Conservation (phyloP, 129 eudicot species). For the Lactuca sativa region DNA sequence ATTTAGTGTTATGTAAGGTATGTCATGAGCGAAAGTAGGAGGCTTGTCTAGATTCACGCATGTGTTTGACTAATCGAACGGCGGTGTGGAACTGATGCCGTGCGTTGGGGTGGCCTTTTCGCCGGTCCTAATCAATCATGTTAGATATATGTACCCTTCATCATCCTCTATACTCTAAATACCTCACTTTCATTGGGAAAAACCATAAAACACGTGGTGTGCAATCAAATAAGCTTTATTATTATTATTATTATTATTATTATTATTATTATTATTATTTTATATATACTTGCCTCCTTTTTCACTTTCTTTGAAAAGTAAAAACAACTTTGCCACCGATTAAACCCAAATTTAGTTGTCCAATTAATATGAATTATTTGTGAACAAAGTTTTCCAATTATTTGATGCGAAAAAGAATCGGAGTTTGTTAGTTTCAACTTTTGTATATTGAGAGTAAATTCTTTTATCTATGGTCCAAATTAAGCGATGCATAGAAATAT, state of each 20-base stretch:
- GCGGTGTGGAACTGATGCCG: slow-evolving; percentile 13
- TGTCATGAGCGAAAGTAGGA: slow-evolving; percentile 12
- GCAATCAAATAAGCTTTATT: slow-evolving; percentile 12
- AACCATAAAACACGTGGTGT: slow-evolving; percentile 34
- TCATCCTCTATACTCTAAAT: slow-evolving; percentile 27
- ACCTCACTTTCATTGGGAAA: slow-evolving; percentile 27
- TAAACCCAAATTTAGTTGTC: not conserved
- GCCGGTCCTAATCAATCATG: slow-evolving; percentile 33
- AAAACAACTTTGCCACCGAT: slow-evolving; percentile 1
- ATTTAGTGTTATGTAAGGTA: not conserved
- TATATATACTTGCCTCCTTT: not conserved
- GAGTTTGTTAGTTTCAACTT: too few relatives aligned
- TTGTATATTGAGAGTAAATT: too few relatives aligned
- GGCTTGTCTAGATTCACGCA: slow-evolving; percentile 20
- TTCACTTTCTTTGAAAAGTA: not conserved
- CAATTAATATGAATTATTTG: not conserved
- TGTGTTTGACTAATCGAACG: slow-evolving; percentile 18
- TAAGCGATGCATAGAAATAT: too few relatives aligned
- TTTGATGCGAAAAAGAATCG: too few relatives aligned
- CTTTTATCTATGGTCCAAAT: too few relatives aligned
- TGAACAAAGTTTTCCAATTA: too few relatives aligned
- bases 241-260: not conserved
- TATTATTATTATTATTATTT: too few relatives aligned
- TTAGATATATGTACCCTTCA: slow-evolving; percentile 35
- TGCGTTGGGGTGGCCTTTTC: slow-evolving; percentile 38